Conservation (phyloP, 2,329 filamentous ascomycete genomes). For the Escovopsis sp. region DNA sequence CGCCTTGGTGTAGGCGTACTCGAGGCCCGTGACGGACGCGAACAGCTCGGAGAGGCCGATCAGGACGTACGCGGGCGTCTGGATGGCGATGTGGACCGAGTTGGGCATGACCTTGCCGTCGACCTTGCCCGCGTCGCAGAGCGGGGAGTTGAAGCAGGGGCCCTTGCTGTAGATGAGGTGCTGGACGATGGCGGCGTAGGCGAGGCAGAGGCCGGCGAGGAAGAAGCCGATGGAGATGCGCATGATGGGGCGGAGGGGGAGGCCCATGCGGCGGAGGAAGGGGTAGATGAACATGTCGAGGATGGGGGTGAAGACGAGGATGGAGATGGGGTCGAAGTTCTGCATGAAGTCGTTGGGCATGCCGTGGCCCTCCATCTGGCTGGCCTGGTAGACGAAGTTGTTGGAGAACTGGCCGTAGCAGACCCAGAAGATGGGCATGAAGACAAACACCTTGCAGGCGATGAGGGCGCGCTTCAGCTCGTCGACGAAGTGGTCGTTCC, state of each 20-base stretch:
- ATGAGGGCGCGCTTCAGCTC: constrained; percentile 51
- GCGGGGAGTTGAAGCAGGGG: constrained; percentile 33
- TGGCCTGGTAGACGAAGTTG: constrained; percentile 51
- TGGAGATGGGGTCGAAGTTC: constrained; percentile 52
- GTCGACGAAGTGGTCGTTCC: constrained; percentile 58
- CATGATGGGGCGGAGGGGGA: constrained; percentile 49
- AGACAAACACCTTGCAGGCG: constrained; percentile 58
- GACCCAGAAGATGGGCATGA: constrained; percentile 52
- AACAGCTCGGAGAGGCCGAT: constrained; percentile 47
- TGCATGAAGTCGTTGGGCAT: constrained; percentile 58
- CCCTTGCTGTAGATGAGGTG: constrained; percentile 41
- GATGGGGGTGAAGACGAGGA: constrained; percentile 52
- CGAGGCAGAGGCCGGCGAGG: constrained; percentile 36
- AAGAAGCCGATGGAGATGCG: constrained; percentile 53
- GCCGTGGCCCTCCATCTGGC: constrained; percentile 43
- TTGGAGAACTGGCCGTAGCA: constrained; percentile 53
- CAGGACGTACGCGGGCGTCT: constrained; percentile 39
- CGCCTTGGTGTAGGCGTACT: constrained; percentile 63
- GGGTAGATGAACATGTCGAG: constrained; percentile 50
- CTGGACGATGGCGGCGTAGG: constrained; percentile 45
- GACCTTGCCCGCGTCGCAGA: constrained; percentile 21
- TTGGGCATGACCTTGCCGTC: constrained; percentile 21
- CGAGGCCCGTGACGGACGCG: constrained; percentile 52
- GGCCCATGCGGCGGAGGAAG: constrained; percentile 37
- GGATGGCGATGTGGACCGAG: constrained; percentile 39